Conservation (phyloP, 1,139 yeast genomes). For the Magnusiomyces sp. region DNA sequence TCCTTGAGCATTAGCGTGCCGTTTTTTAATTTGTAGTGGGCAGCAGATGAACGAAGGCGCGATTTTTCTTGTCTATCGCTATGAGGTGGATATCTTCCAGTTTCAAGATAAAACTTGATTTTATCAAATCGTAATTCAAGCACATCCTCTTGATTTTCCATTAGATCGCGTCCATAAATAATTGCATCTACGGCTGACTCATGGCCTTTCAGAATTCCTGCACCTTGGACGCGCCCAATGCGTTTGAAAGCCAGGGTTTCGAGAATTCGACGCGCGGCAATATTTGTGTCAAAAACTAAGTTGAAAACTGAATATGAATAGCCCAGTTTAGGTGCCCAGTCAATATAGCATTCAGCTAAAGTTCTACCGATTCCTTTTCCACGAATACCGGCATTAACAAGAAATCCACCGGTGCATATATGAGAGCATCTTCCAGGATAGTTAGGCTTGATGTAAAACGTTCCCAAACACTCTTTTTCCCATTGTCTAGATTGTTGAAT, state of each 20-base stretch:
- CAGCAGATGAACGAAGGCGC: slow-evolving; percentile 70
- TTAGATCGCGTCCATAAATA: slow-evolving; percentile 54
- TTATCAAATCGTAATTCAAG: slow-evolving; percentile 67
- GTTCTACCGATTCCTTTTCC: slow-evolving; percentile 91
- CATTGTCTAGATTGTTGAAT: slow-evolving; percentile 48
- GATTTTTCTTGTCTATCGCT: slow-evolving; percentile 80
- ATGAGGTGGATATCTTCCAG: slow-evolving; percentile 80
- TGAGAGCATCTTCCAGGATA: slow-evolving; percentile 91
- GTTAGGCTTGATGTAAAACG: slow-evolving; percentile 75
- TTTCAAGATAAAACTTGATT: slow-evolving; percentile 66
- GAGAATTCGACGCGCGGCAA: slow-evolving; percentile 70
- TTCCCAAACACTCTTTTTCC: slow-evolving; percentile 86
- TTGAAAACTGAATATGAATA: slow-evolving; percentile 79
- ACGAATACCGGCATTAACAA: slow-evolving; percentile 86
- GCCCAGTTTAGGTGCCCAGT: slow-evolving; percentile 88
- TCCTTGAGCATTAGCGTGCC: slow-evolving; percentile 74
- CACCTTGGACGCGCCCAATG: slow-evolving; percentile 71
- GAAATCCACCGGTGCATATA: slow-evolving; percentile 81
- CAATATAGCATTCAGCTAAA: slow-evolving; percentile 69
- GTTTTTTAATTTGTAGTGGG: slow-evolving; percentile 61
- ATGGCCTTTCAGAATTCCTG: slow-evolving; percentile 79
- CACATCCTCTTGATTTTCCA: slow-evolving; percentile 42
- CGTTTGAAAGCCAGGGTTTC: slow-evolving; percentile 72
- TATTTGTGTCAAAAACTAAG: slow-evolving; percentile 80
- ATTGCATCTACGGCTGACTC: slow-evolving; percentile 77